Conservation (phyloP, 2,329 filamentous ascomycete species). For the Lachnellula arida region DNA sequence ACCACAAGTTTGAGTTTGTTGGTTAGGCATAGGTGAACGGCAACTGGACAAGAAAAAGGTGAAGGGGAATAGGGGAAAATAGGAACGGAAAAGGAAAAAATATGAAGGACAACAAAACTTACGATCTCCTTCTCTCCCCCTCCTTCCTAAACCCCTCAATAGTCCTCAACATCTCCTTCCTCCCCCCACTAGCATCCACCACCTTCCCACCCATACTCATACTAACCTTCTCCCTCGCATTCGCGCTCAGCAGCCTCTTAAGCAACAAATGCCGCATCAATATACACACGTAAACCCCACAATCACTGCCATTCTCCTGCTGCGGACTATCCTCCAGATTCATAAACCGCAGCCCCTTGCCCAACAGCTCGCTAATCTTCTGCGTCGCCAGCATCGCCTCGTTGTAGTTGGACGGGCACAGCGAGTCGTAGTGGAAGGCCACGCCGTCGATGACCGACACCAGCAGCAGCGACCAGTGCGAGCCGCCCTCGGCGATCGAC, state of each 20-base stretch:
- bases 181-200: constrained; percentile 72
- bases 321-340: constrained; percentile 82
- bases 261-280: constrained; percentile 92
- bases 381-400: constrained; percentile 67
- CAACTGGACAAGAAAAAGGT: not conserved
- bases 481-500: constrained; percentile 76
- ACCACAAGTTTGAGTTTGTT: not conserved
- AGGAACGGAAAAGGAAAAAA: not conserved
- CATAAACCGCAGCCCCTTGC: constrained; percentile 65
- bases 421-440: constrained; percentile 94
- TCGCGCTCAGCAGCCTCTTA: constrained; percentile 73
- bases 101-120: constrained; percentile 37
- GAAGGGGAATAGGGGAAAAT: no score
- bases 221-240: constrained; percentile 78
- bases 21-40: not conserved
- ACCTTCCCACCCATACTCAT: constrained; percentile 89
- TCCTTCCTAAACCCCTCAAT: constrained; percentile 85
- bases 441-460: constrained; percentile 85
- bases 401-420: constrained; percentile 68
- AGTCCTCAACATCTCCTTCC: constrained; percentile 87
- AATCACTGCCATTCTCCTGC: constrained; percentile 90
- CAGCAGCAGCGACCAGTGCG: constrained; percentile 90
- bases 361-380: constrained; percentile 66
- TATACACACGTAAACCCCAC: constrained; percentile 92
- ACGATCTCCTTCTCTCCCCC: constrained; percentile 78